Evolutionary conservation across 2,329 filamentous ascomycete species (phyloP), one percentile per base, ranked within the genome.

Genomic region (Colletotrichum abscissum): DNA sequence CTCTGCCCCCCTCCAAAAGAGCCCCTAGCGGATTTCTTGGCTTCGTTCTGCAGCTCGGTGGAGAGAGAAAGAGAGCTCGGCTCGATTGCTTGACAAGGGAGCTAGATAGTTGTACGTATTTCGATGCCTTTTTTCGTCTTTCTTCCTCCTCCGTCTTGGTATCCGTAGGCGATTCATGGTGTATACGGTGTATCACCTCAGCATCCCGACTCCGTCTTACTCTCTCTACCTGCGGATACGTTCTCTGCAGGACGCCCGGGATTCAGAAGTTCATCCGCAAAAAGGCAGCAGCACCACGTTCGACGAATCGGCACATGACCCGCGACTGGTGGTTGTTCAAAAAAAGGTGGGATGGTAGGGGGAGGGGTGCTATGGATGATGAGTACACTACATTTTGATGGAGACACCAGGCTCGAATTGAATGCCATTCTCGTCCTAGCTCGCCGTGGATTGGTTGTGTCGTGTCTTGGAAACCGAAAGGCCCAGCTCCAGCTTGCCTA

Each of bases 351-450:
- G 42, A 33, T 56, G 55, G 54, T 56, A 22, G 35, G 33, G 57
- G 59, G 49, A 11, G 58, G 60, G 16, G 28, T 55, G 5, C 16
- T 26, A 63, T 67, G 63, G 69, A 70, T 60, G 62, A 70, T 66
- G 46, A 58, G 49, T 38, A 72, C 14, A 58, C 35, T 42, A 6
- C 35, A 16, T 42, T 42, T 46, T 63, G 35, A 38, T 58, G 57
- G 14, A 35, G 24, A 26, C 63, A 38, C 35, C 35, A 42, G 28
- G 24, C 49, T 68, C 69, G 69, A 63, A 72, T 68, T n/a, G 16
- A 11, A 63, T 68, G 35, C 69, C 64, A n/a, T 33, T 68, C 35
- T 69, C 22, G 69, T 63, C 57, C 64, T 54, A 68, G 57, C 49
- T 33, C 38, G 28, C 64, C 24, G 28, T 6, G 19, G 16, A 59